Evolutionary conservation across 345 rosid species (phyloP).

Genomic region (Linum trigynum): DNA sequence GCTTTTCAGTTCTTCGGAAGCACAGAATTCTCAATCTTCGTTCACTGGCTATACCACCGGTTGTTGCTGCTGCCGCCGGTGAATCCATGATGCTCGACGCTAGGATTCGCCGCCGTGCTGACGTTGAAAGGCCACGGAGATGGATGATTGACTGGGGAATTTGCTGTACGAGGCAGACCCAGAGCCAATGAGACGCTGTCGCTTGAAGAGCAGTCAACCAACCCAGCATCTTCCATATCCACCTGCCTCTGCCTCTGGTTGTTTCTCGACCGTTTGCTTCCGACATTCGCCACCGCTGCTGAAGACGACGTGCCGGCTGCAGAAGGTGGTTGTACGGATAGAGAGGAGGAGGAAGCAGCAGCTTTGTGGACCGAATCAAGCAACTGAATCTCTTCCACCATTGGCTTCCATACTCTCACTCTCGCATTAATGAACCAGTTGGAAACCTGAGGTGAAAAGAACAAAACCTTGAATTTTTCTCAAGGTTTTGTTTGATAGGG

Average conservation of each 20-base stretch:
- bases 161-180: conserved; percentile 11
- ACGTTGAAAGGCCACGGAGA: background rate
- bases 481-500: no score
- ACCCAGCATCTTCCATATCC: background rate
- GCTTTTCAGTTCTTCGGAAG: no score
- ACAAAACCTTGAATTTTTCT: background rate
- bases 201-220: conserved; percentile 4
- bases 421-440: conserved; percentile 30
- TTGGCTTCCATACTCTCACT: conserved; percentile 28
- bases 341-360: conserved; percentile 3
- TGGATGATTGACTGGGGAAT: background rate
- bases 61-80: background rate
- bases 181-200: conserved; percentile 15
- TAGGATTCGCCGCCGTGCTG: background rate
- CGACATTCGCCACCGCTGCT: conserved; percentile 2
- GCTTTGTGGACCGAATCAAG: conserved; percentile 17
- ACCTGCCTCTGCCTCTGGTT: conserved; percentile 6
- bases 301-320: background rate
- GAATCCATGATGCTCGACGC: background rate
- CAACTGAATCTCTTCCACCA: conserved; percentile 29
- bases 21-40: background rate
- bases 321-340: background rate
- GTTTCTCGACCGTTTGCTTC: conserved; percentile 13
- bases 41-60: background rate
- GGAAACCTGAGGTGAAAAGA: conserved; percentile 14